Conservation (phyloP, 164 flowering plant genomes). For the Sedum album region DNA sequence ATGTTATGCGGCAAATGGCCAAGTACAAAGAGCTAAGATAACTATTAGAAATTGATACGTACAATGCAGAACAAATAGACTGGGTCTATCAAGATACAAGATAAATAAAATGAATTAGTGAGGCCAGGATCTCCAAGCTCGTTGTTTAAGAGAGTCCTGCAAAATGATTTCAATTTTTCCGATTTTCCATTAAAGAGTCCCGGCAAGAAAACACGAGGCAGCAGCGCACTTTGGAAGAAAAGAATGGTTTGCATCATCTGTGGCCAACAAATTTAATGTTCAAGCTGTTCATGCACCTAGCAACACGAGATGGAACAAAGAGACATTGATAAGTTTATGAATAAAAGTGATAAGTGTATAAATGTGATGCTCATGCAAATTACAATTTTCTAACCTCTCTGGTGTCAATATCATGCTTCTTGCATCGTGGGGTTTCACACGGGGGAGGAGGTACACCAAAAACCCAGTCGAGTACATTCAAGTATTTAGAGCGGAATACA, state of each 20-base stretch:
- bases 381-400: not conserved
- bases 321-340: not conserved
- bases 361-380: not conserved
- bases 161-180: not conserved
- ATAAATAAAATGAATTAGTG: not conserved
- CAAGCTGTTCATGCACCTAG: not conserved
- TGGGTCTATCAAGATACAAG: not conserved
- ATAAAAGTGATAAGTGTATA: not conserved
- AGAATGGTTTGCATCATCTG: not conserved
- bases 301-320: not conserved
- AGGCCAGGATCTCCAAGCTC: not conserved
- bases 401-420: constrained; percentile 8
- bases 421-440: constrained; percentile 43
- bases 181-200: not conserved
- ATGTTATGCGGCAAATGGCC: constrained; percentile 5
- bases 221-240: not conserved
- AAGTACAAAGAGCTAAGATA: not conserved
- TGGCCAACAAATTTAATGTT: not conserved
- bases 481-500: constrained; percentile 87
- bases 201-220: not conserved
- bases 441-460: constrained; percentile 84
- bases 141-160: not conserved
- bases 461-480: constrained; percentile 98
- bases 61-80: not conserved
- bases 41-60: no score